Evolutionary conservation across 1,284 basidiomycete genomes (phyloP).

Genomic region (Dichomitus squalens): DNA sequence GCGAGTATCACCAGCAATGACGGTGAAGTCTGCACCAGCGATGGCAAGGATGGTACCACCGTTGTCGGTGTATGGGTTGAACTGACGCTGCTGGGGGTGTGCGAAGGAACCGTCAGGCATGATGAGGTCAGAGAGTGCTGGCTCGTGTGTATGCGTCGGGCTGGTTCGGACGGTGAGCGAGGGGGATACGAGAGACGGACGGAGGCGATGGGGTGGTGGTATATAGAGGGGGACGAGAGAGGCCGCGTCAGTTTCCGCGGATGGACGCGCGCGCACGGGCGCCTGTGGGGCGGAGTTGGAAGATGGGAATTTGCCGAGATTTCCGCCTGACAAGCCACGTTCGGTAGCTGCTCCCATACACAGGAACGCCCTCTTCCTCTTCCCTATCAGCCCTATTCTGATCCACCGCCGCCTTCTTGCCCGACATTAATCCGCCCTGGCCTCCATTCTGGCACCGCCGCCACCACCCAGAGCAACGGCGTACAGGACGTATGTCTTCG

Average conservation of each 20-base stretch:
- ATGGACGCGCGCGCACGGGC: conserved; percentile 20
- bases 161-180: conserved; percentile 15
- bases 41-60: conserved; percentile 95
- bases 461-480: background rate
- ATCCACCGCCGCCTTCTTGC: background rate
- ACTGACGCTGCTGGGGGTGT: conserved; percentile 61
- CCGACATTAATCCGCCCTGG: conserved; percentile 20
- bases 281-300: conserved; percentile 28
- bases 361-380: background rate
- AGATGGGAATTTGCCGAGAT: conserved; percentile 30
- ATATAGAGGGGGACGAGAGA: conserved; percentile 29
- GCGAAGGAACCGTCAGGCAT: conserved; percentile 42
- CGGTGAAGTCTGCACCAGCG: conserved; percentile 87
- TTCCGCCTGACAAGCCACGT: conserved; percentile 24
- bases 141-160: conserved; percentile 4
- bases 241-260: conserved; percentile 32
- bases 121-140: conserved; percentile 23
- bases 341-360: conserved; percentile 13
- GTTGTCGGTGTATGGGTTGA: conserved; percentile 90
- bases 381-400: conserved; percentile 2
- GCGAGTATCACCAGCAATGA: conserved; percentile 93
- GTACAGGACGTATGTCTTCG: background rate
- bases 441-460: background rate
- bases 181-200: conserved; percentile 13
- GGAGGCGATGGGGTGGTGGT: conserved; percentile 15